Base-by-base conservation (phyloP, 2,329 filamentous ascomycete genomes). In the Trematosphaeria pertusa region DNA sequence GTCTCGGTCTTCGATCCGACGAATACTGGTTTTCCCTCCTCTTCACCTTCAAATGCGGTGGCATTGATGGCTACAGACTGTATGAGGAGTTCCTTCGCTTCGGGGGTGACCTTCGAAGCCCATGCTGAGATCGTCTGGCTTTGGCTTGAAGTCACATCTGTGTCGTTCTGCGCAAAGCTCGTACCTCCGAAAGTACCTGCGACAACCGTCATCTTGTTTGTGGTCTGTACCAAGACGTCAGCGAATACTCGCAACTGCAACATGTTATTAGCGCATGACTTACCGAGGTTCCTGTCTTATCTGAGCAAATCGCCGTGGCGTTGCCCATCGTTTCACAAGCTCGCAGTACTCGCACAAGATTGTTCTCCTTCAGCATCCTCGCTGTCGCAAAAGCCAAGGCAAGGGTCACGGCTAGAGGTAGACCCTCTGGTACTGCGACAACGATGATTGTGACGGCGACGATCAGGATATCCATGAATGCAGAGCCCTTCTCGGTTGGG, bases 1-100 rank as follows among this genome's bases (percentile, higher is more conserved):
- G 80, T 81, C 55, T 83, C 81, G 1, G 81, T 83, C 65, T 82
- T 83, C 38, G 80, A 82, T 4, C 81, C 81, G 34, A 82, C 73
- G 48, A 81, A 83, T 3, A 72, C 72, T 28, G 80, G 73, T 14
- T 77, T 73, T 5, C 78, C 77, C 1, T 64, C 59, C 15, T 65
- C 61, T 37, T 58, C 54, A 5, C 59, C 59, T 52, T 83, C 80
- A 37, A 83, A 82, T 0, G 81, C 81, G 0, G 81, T 83, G 0
- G 80, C 82, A 70, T 78, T 70, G 49, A 67, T 61, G n/a, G 65
- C 62, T 21, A 70, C 52, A 3, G 67, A 67, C 9, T 69, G 61
- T 3, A 60, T 48, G 19, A 70, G 36, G n/a, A 64, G 51, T 4
- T 58, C 42, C 40, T 65, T 66, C 11, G 59, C 46, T 15, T 71